Evolutionary conservation across 441 rosid genomes (phyloP).

Genomic region (Kokia cookei): DNA sequence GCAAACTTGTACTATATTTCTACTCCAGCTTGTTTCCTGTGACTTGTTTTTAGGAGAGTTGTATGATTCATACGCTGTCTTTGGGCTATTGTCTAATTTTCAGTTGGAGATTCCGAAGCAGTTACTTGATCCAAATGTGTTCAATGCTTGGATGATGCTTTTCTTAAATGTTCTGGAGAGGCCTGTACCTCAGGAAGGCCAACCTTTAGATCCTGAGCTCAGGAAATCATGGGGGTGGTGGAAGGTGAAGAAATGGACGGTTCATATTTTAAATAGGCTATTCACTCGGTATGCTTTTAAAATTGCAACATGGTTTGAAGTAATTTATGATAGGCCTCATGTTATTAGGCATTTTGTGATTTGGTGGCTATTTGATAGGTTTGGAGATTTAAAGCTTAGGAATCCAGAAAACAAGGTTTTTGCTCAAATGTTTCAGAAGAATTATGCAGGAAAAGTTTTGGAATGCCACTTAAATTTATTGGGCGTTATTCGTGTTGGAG

Average conservation of each 20-base stretch:
- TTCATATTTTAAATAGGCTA: conserved; percentile 91
- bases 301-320: neutral
- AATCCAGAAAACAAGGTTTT: conserved; percentile 86
- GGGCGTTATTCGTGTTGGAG: conserved; percentile 73
- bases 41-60: neutral
- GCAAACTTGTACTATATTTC: neutral
- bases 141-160: conserved; percentile 94
- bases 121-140: conserved; percentile 71
- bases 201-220: conserved; percentile 84
- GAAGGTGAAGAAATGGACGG: conserved; percentile 99
- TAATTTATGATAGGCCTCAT: neutral
- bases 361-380: conserved; percentile 38
- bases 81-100: conserved; percentile 15
- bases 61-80: neutral
- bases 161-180: conserved; percentile 89
- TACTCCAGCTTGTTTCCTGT: neutral
- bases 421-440: conserved; percentile 91
- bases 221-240: conserved; percentile 99
- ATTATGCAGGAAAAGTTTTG: conserved; percentile 87
- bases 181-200: conserved; percentile 83
- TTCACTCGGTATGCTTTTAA: conserved; percentile 62
- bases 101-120: conserved; percentile 98
- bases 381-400: conserved; percentile 93
- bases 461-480: conserved; percentile 87
- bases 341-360: neutral